Evolutionary conservation across 495 filamentous ascomycete genomes (phyloP).

Genomic region (Lindgomyces ingoldianus): DNA sequence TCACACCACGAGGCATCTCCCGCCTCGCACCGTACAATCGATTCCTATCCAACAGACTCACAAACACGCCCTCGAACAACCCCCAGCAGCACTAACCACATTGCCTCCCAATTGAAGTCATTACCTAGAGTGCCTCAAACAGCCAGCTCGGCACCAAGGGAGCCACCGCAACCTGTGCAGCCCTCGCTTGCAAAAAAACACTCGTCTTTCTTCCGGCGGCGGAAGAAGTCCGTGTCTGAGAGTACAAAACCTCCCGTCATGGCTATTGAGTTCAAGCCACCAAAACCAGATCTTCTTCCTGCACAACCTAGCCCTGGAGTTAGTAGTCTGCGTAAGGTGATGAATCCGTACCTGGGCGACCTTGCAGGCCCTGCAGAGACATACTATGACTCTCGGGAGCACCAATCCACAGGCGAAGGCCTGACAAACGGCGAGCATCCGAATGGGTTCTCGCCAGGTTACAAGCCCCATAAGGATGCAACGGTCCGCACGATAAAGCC

Average conservation of each 20-base stretch:
- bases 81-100: slow-evolving; percentile 31
- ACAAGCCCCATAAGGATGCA: slow-evolving; percentile 61
- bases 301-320: slow-evolving; percentile 67
- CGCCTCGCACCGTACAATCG: slow-evolving; percentile 14
- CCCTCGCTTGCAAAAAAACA: slow-evolving; percentile 81
- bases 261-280: slow-evolving; percentile 40
- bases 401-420: slow-evolving; percentile 34
- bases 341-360: slow-evolving; percentile 76
- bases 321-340: slow-evolving; percentile 82
- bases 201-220: slow-evolving; percentile 86
- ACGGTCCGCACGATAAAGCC: slow-evolving; percentile 56
- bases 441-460: slow-evolving; percentile 64
- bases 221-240: slow-evolving; percentile 81
- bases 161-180: slow-evolving; percentile 44
- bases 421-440: slow-evolving; percentile 34
- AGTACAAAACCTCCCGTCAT: slow-evolving; percentile 54
- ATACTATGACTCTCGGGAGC: slow-evolving; percentile 35
- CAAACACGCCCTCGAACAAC: slow-evolving; percentile 33
- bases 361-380: slow-evolving; percentile 34
- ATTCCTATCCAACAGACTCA: slow-evolving; percentile 9
- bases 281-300: slow-evolving; percentile 36
- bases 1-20: slow-evolving; percentile 17
- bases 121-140: slow-evolving; percentile 23
- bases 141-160: slow-evolving; percentile 15
- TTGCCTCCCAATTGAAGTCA: slow-evolving; percentile 37